Base-by-base conservation (phyloP, 23 red algal genomes). In the Cyanidiococcus yangmingshanensis region DNA sequence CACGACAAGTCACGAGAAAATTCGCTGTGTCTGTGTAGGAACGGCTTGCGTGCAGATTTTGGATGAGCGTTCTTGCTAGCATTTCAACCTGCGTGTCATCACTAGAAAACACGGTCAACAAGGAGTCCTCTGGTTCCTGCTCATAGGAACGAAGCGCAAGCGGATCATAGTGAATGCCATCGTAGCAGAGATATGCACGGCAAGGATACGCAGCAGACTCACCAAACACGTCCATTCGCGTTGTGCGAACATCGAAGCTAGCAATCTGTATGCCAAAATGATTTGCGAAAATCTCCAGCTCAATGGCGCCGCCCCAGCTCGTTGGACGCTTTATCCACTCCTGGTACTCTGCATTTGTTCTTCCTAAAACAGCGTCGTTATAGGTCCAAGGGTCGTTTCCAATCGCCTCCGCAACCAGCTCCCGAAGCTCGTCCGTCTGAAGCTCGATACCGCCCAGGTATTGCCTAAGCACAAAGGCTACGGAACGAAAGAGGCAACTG, bases 151-250 rank as follows among this genome's bases (percentile, higher is more conserved):
- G 37, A 37, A 85, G 78, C 39, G 87, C 94, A 26, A 98, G 75
- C 39, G 87, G 83, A 71, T 98, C 90, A 79, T 98, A 98, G 80
- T 98, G 94, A 67, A 98, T 91, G 68, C 94, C 94, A 58, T 98
- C 94, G 63, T 91, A 98, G 17, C 87, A 38, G 1, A 98, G 82
- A 68, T 79, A 98, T 0, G 59, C 87, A 0, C 89, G 85, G 0
- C 57, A 84, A 0, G 45, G 2, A 37, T 87, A 98, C 18, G 57
- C 58, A 2, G 75, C 82, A 18, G 79, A 76, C 68, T 98, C 88
- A 38, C 88, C 94, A 80, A 87, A 98, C 29, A 82, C 76, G 40
- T 98, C 77, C 39, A 98, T 35, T 0, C 87, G 88, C 76, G 82
- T 76, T 2, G 88, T 91, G 38, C 87, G 84, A 31, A 98, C 71